Evolutionary conservation across 139 green algal genomes (phyloP).

Genomic region (Raphidocelis subcapitata): DNA sequence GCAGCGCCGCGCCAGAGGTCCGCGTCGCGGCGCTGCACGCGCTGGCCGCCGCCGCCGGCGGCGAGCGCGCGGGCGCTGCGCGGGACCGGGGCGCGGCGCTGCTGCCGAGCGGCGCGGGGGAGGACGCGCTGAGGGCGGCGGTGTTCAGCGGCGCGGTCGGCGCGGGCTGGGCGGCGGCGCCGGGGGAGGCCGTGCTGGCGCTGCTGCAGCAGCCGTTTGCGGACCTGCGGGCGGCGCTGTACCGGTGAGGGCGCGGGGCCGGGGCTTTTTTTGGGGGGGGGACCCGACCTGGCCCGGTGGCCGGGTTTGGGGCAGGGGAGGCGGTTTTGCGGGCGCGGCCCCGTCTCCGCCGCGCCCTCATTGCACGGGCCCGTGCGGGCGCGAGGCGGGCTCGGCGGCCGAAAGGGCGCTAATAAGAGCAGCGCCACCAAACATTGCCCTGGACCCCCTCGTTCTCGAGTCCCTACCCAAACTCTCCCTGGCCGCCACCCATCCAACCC

Average conservation of each 20-base stretch:
- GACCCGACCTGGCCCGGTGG: neutral
- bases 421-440: no score
- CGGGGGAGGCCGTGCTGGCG: slow-evolving; percentile 21
- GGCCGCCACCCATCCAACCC: neutral
- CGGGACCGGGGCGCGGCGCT: slow-evolving; percentile 17
- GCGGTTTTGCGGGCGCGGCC: neutral
- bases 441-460: no score
- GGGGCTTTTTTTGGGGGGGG: neutral
- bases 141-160: slow-evolving; percentile 19
- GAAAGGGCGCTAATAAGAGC: no score
- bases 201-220: slow-evolving; percentile 36
- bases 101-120: slow-evolving; percentile 14
- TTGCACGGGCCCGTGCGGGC: no score
- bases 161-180: slow-evolving; percentile 7
- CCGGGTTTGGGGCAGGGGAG: neutral
- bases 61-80: slow-evolving; percentile 24
- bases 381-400: no score
- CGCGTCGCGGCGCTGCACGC: slow-evolving; percentile 30
- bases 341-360: neutral
- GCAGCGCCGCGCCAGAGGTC: slow-evolving; percentile 13
- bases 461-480: no score
- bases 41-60: slow-evolving; percentile 19
- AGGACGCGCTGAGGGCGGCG: neutral
- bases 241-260: slow-evolving; percentile 5
- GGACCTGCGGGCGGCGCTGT: slow-evolving; percentile 20